A percentile compares a stretch with the other conserved stretches of the same genome.
phyloP scores from a whole-genome alignment of 2,329 filamentous ascomycete species.

The Fusarium metavorans region DNA sequence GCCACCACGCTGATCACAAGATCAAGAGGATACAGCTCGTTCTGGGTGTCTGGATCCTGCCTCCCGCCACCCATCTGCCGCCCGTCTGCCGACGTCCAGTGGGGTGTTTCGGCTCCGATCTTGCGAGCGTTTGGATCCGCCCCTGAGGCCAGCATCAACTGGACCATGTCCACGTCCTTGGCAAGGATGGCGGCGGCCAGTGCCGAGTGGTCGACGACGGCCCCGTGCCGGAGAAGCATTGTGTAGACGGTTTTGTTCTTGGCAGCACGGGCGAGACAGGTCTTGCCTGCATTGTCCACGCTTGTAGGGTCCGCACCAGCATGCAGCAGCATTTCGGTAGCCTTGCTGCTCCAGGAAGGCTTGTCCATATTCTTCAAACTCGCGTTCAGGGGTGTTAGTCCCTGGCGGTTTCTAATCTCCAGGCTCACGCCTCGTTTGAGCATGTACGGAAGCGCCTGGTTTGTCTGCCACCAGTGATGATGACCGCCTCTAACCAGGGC shows the following conservation, averaged over 20 bases:
- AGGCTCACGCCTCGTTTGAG: slow-evolving; percentile 2
- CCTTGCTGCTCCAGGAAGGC: background rate
- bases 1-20: background rate
- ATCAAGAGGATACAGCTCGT: background rate
- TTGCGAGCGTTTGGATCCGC: background rate
- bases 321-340: background rate
- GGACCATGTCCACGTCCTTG: background rate
- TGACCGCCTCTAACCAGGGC: background rate
- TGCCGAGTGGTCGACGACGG: background rate
- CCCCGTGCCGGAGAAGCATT: background rate
- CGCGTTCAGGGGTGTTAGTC: background rate
- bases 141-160: background rate
- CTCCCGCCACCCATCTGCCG: background rate
- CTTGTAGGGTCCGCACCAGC: background rate
- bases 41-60: background rate
- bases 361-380: background rate
- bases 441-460: slow-evolving; percentile 9
- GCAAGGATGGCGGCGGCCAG: background rate
- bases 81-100: background rate
- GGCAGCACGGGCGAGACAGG: background rate
- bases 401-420: background rate
- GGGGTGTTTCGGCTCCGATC: background rate
- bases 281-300: background rate
- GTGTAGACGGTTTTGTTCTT: background rate
- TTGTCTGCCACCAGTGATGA: slow-evolving; percentile 9